Evolutionary conservation across 2,329 filamentous ascomycete species (phyloP), one percentile per base, ranked within the genome.

Genomic region (Acrodontium crateriforme): DNA sequence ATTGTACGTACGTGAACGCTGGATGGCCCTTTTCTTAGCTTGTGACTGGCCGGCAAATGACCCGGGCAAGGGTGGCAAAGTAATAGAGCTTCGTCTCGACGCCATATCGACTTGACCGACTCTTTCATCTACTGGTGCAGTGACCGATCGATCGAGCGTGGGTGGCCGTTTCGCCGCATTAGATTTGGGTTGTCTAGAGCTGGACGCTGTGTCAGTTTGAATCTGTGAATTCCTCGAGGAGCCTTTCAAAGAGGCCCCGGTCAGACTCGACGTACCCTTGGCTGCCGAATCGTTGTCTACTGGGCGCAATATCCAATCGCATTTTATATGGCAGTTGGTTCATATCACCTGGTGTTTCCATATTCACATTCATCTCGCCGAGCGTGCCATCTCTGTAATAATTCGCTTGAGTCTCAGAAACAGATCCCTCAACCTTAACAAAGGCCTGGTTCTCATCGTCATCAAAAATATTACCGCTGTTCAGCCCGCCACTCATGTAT

Each of bases 381-480:
- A 28, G 27, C 6, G 27, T 27, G 8, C 29, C 26, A 18, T 36
- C 30, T 13, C 25, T 35, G 3, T 28, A 31, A 13, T 35, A 31
- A 14, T 24, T 21, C 18, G 32, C 18, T 6, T 27, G 26, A 23
- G 31, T 18, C 9, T 27, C 25, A 12, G 27, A 22, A 13, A 24
- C 27, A 16, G 37, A 32, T 29, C 19, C 14, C 25, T 47, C 44
- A 25, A 30, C 40, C 41, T 49, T 47, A 44, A 46, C 34, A 35
- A 38, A 26, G 16, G 44, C 22, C 24, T 37, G 31, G 20, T 47
- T 36, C 17, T 58, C 50, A 14, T 60, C 57, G 24, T 71, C 65
- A 14, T 80, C 76, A 34, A 82, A 70, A 10, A 78, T 52, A 5
- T 73, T 69, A n/a, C 78, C 78, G 47, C 80, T 46, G 18, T 32